A percentile compares a stretch with the other conserved stretches of the same genome.
phyloP scores from a whole-genome alignment of 2,329 filamentous ascomycete genomes.

The Incumbomyces lentus region DNA sequence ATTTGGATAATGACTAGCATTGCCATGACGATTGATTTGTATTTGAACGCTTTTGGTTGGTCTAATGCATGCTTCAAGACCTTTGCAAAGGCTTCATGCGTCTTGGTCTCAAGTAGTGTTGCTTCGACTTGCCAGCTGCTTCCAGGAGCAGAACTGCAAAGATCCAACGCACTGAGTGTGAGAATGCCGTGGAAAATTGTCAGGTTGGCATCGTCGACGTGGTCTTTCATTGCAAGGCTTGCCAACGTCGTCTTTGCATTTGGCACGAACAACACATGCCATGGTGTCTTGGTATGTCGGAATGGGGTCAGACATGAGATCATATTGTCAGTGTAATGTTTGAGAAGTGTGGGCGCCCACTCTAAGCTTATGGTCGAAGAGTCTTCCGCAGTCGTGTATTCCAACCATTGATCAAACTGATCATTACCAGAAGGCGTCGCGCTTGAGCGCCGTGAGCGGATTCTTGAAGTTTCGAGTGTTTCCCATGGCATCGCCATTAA shows the following conservation, averaged over 20 bases:
- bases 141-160: conserved; percentile 24
- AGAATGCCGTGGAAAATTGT: conserved; percentile 33
- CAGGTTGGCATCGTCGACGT: conserved; percentile 29
- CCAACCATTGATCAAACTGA: no score
- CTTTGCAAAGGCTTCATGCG: conserved; percentile 26
- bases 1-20: conserved; percentile 33
- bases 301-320: conserved; percentile 24
- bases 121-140: conserved; percentile 28
- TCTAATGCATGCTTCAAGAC: conserved; percentile 28
- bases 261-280: conserved; percentile 36
- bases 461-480: neutral
- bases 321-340: conserved; percentile 30
- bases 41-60: conserved; percentile 30
- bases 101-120: conserved; percentile 22
- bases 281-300: conserved; percentile 32
- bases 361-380: no score
- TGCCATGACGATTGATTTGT: conserved; percentile 37
- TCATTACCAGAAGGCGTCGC: no score
- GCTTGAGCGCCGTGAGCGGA: no score
- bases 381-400: conserved; percentile 10
- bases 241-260: conserved; percentile 34
- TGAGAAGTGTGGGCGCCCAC: conserved; percentile 27
- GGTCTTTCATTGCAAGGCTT: conserved; percentile 33
- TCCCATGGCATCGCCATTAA: neutral
- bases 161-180: conserved; percentile 35